phyloP scores from a whole-genome alignment of 139 green algal species.

The Closterium sp. region DNA sequence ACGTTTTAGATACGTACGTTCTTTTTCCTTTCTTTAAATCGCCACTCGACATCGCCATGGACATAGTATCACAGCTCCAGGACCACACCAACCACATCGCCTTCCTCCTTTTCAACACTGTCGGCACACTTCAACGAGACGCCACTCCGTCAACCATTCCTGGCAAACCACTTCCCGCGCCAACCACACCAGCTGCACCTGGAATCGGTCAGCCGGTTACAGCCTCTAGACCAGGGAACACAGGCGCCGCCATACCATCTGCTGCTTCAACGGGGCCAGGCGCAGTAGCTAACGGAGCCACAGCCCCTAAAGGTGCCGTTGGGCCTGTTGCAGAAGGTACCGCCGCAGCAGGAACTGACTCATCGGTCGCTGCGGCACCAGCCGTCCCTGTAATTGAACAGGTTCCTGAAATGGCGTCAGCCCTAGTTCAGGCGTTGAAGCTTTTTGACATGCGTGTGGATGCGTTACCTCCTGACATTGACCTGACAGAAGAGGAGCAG shows the following conservation, averaged over 20 bases:
- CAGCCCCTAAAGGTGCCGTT: neutral
- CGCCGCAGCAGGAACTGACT: neutral
- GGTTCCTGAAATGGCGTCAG: slow-evolving; percentile 11
- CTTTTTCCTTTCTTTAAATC: neutral
- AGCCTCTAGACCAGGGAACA: neutral
- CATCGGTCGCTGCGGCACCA: neutral
- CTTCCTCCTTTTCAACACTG: slow-evolving; percentile 46
- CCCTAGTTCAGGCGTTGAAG: slow-evolving; percentile 13
- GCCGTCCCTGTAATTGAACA: neutral
- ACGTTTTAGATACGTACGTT: neutral
- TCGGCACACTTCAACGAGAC: slow-evolving; percentile 43
- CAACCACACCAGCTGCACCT: neutral
- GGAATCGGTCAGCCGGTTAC: neutral
- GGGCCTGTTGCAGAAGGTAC: neutral
- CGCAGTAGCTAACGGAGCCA: neutral
- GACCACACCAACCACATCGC: slow-evolving; percentile 50
- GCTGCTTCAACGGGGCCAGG: neutral
- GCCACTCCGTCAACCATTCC: slow-evolving; percentile 27
- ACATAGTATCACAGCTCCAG: slow-evolving; percentile 46
- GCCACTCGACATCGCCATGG: slow-evolving; percentile 5
- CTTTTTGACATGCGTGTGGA: slow-evolving; percentile 7
- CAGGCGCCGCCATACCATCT: neutral
- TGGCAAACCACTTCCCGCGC: slow-evolving; percentile 1
- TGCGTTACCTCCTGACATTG: slow-evolving; percentile 6
- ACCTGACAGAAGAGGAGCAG: slow-evolving; percentile 13